A percentile compares a stretch with the other conserved stretches of the same genome.
phyloP scores from a whole-genome alignment of 306 rosid species.

The Vigna nakashimae region DNA sequence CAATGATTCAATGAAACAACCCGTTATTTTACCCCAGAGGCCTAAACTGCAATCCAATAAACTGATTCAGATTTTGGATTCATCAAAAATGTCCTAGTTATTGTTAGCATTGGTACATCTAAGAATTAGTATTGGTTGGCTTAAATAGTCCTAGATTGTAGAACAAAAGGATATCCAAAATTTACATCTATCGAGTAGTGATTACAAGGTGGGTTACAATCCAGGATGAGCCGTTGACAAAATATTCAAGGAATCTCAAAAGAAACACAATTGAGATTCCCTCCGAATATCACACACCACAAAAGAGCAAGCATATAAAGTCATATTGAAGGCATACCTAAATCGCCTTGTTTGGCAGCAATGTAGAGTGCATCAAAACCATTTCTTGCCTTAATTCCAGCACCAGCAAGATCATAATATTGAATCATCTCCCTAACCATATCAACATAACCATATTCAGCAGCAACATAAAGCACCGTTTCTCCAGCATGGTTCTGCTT shows the following conservation, averaged over 20 bases:
- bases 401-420: conserved; percentile 76
- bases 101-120: not conserved
- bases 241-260: not conserved
- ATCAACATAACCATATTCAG: conserved; percentile 87
- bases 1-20: not conserved
- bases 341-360: conserved; percentile 96
- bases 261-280: conserved; percentile 24
- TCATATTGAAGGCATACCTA: conserved; percentile 56
- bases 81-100: not conserved
- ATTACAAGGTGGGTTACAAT: not conserved
- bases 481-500: conserved; percentile 94
- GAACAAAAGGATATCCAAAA: not conserved
- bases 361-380: conserved; percentile 97
- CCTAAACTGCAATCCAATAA: not conserved
- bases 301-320: conserved; percentile 28
- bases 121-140: not conserved
- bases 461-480: conserved; percentile 89
- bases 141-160: not conserved
- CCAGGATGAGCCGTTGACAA: not conserved
- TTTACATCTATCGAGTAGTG: not conserved
- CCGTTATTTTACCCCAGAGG: not conserved
- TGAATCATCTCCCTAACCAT: conserved; percentile 84
- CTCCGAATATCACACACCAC: conserved; percentile 15
- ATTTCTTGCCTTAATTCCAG: conserved; percentile 86
- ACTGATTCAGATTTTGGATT: not conserved